phyloP scores from a whole-genome alignment of 306 rosid genomes.

The Canavalia gladiata region DNA sequence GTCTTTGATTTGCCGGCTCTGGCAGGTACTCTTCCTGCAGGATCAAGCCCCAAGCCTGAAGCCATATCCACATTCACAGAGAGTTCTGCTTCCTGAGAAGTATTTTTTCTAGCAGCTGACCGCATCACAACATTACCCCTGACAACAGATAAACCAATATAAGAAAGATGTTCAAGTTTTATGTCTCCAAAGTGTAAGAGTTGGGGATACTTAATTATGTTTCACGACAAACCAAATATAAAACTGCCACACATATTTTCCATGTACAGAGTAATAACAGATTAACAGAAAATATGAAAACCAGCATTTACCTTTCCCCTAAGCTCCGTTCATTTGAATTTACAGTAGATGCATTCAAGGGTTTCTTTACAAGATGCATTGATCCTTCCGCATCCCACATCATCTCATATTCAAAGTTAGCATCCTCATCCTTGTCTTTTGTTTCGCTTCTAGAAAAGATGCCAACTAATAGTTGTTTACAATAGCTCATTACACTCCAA shows the following conservation, averaged over 20 bases:
- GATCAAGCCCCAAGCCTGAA: slow-evolving; percentile 57
- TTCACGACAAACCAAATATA: slow-evolving; percentile 25
- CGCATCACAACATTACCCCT: slow-evolving; percentile 85
- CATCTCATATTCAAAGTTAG: slow-evolving; percentile 79
- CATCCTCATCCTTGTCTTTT: slow-evolving; percentile 85
- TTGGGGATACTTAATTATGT: background rate
- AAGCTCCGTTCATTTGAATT: slow-evolving; percentile 56
- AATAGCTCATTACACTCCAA: slow-evolving; percentile 46
- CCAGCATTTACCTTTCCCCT: slow-evolving; percentile 69
- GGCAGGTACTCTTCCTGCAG: slow-evolving; percentile 54
- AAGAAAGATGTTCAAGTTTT: slow-evolving; percentile 7
- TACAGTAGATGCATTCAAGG: slow-evolving; percentile 50
- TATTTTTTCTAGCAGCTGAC: slow-evolving; percentile 65
- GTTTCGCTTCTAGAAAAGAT: slow-evolving; percentile 55
- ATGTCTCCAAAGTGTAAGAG: slow-evolving; percentile 5
- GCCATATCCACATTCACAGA: slow-evolving; percentile 60
- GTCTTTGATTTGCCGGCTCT: slow-evolving; percentile 68
- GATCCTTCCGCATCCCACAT: slow-evolving; percentile 88
- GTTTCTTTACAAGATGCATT: slow-evolving; percentile 88
- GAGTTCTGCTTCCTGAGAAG: slow-evolving; percentile 58
- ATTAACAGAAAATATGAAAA: background rate
- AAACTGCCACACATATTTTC: slow-evolving; percentile 1
- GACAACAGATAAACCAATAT: slow-evolving; percentile 37
- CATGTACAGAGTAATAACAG: background rate
- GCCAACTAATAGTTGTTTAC: slow-evolving; percentile 54